Evolutionary conservation across 129 eudicot genomes (phyloP), one percentile per base, ranked within the genome.

Genomic region (Tagetes patula): DNA sequence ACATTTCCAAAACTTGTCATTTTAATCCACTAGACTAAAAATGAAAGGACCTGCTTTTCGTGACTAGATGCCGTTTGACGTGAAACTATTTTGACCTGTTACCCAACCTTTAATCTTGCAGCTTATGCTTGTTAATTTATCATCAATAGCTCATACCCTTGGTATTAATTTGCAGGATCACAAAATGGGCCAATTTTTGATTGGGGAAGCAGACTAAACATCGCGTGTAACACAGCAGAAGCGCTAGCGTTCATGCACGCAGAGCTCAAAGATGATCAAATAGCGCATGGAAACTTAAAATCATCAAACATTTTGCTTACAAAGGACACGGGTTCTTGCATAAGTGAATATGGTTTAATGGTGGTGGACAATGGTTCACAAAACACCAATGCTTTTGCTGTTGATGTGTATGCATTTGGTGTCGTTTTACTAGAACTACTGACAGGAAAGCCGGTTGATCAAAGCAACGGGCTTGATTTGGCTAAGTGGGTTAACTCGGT

Each of bases 321-420:
- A 79, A 62, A 75, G 0, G 72, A 72, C 63, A 81, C 84, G 91
- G 89, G 83, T 36, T 85, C 87, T 3, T 67, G 82, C 43, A 79
- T 90, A 14, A 85, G 96, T 37, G 96, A 90, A 64, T 90, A 90
- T 34, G 96, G 96, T 39, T 78, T 90, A 66, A 84, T 82, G 86
- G 91, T 56, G 73, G 76, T 69, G 1, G 82, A 84, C 52, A 71
- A 69, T 36, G 78, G 36, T 52, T 67, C 75, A 43, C 77, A 79
- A 11, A 41, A 66, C 42, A 80, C 45, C 67, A 80, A 50, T 50
- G 50, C 50, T 33, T 83, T 85, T 75, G 70, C 78, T 69, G 73
- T 65, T 1, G 96, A 90, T 54, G 75, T 82, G 53, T 85, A 81
- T 47, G 84, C 80, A 11, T 85, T 83, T 49, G 96, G 96, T 5